Base-by-base conservation (phyloP, 345 rosid genomes). In the Aethionema arabicum region DNA sequence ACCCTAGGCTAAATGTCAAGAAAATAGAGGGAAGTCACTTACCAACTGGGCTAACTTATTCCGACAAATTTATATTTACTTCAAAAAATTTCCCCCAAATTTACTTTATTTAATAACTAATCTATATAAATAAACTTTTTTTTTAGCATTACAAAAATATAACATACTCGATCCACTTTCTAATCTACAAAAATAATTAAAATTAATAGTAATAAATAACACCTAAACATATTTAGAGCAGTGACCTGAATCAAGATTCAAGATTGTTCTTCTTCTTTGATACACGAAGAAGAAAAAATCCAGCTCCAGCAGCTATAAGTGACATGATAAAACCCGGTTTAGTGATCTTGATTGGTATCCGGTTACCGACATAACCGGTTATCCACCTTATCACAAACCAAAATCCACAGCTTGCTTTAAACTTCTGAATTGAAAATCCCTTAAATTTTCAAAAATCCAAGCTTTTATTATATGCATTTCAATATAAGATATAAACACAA, bases 371-470 rank as follows among this genome's bases (percentile, higher is more conserved):
- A 66, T 47, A 76, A 15, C 70, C 52, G 48, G 50, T 67, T 3
- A 49, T 31, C 96, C 95, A 91, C 61, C 85, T 31, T 51, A 66
- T 31, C n/a, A 65, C 5, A 72, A 91, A 91, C 52, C 60, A 67
- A 47, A 70, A 15, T 53, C 79, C 59, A n/a, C 90, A 82, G 68
- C 84, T 82, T 73, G 61, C 79, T 72, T 70, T 68, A 72, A 84
- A 83, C 73, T 79, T 84, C 66, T 55, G 77, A 63, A 81, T 59
- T 2, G 76, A 83, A 68, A 91, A 91, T 54, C 72, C 88, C 95
- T 85, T 68, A 70, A 49, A 70, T 41, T 29, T 11, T 14, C 39
- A 6, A 14, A 43, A 8, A 54, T 45, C 16, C 27, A 10, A 0
- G 4, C 10, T 65, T n/a, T 51, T 37, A 52, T 36, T 14, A 11